These are phyloP conservation scores for Ilyonectria sp. DNA, from an alignment of 2,329 filamentous ascomycete genomes.

Conservation along the genomic window DNA sequence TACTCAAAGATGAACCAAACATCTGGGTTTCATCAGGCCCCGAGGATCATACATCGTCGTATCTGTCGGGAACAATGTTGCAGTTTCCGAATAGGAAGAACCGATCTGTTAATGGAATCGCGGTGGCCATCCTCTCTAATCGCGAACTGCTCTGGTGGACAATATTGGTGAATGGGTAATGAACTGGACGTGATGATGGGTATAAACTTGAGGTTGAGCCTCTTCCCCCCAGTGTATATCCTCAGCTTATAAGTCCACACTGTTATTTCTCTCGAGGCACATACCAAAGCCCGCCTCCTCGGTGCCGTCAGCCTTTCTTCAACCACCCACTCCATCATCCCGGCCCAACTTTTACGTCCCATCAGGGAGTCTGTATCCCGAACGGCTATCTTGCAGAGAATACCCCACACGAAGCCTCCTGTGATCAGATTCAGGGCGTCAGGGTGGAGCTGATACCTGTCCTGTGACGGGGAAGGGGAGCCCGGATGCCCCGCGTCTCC, in stretches of 20 bases:
- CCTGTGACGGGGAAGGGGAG: conserved; percentile 18
- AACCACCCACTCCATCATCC: background rate
- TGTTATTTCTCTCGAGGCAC: background rate
- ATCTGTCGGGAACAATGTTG: conserved; percentile 55
- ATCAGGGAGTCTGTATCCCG: conserved; percentile 29
- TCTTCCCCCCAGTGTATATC: background rate
- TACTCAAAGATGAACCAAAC: background rate
- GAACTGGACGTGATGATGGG: background rate
- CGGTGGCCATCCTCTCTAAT: conserved; percentile 8
- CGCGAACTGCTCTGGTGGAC: background rate
- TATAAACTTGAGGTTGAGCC: background rate
- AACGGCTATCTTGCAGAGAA: background rate
- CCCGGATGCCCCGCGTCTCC: conserved; percentile 1
- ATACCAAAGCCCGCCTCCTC: background rate
- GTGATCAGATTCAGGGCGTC: conserved; percentile 4
- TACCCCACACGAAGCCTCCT: conserved; percentile 17
- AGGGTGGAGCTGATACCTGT: background rate
- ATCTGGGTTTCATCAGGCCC: background rate
- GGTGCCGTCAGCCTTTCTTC: background rate
- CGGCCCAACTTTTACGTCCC: background rate
- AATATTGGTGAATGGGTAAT: background rate
- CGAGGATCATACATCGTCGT: conserved; percentile 48
- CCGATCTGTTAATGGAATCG: conserved; percentile 31
- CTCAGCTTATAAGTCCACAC: background rate
- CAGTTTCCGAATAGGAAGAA: conserved; percentile 50